Base-by-base conservation (phyloP, 1,139 yeast species). In the Yamadazyma songkhlaensis region DNA sequence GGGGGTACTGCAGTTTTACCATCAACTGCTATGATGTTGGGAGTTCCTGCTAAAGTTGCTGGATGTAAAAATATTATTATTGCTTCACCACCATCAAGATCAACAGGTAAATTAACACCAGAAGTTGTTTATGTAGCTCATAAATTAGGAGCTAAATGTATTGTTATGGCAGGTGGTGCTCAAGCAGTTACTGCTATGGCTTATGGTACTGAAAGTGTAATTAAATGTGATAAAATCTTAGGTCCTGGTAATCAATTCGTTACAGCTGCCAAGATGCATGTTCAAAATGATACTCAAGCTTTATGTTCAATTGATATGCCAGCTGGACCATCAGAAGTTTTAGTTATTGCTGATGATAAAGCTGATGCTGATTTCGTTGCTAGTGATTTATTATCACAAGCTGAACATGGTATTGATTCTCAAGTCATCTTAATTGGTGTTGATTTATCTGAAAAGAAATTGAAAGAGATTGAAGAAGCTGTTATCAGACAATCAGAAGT, bases 231-330 rank as follows among this genome's bases (percentile, higher is more conserved):
- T 65, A 92, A 92, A 73, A 90, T 92, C 45, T 75, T 92, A 62
- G 99, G 99, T 37, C 99, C 99, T 15, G 99, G 98, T 43, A 92
- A 92, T 66, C 99, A 92, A 67, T 92, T 94, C 59, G 99, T 92
- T 40, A 92, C 99, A 20, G 98, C 98, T 36, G 99, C 98, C 30
- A 92, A 92, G 71, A 94, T 94, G 98, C 72, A 85, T 58, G 95
- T 94, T 32, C 94, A 90, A 53, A 94, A 94, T 57, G 98, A 92
- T 57, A 87, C 97, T 3, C 85, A 83, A 50, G 97, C 98, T 2
- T 70, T 89, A 50, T 94, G 96, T 56, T 85, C 96, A 25, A 94
- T 92, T 51, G 99, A 92, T 62, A 90, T 92, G 97, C 99, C 99
- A 34, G 99, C 99, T 17, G 99, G 99, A 4, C 99, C 99, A 21